Evolutionary conservation across 2,329 filamentous ascomycete species (phyloP).

Genomic region (Pseudopithomyces chartarum): DNA sequence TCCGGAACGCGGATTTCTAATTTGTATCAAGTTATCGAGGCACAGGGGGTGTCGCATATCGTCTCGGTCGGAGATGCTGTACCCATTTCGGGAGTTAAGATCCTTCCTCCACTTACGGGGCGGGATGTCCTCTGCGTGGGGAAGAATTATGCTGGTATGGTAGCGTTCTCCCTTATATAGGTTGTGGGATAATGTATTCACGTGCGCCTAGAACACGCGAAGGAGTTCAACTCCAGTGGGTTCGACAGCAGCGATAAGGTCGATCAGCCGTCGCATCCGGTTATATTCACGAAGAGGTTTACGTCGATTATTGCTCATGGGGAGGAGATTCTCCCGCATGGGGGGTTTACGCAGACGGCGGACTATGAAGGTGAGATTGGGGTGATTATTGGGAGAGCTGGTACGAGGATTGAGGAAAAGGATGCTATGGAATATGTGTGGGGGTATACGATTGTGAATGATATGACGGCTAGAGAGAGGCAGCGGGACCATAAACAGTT

Average conservation of each 20-base stretch:
- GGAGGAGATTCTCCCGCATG: constrained; percentile 54
- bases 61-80: constrained; percentile 40
- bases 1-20: constrained; percentile 54
- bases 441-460: constrained; percentile 61
- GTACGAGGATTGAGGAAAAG: constrained; percentile 49
- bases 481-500: constrained; percentile 60
- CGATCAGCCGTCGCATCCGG: constrained; percentile 58
- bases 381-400: constrained; percentile 59
- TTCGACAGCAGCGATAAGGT: constrained; percentile 62
- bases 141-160: constrained; percentile 56
- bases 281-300: constrained; percentile 61
- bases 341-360: constrained; percentile 54
- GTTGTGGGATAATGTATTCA: no score
- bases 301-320: constrained; percentile 58
- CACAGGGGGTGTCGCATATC: constrained; percentile 45
- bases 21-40: constrained; percentile 60
- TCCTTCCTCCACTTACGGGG: constrained; percentile 54
- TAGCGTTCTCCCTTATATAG: no score
- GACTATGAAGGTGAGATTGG: constrained; percentile 65
- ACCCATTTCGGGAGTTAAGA: constrained; percentile 43
- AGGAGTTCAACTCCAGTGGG: constrained; percentile 61
- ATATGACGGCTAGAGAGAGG: constrained; percentile 29
- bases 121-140: constrained; percentile 61
- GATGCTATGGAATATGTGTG: constrained; percentile 59
- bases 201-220: constrained; percentile 53